Evolutionary conservation across 345 rosid genomes (phyloP).

Genomic region (Salix viminalis): DNA sequence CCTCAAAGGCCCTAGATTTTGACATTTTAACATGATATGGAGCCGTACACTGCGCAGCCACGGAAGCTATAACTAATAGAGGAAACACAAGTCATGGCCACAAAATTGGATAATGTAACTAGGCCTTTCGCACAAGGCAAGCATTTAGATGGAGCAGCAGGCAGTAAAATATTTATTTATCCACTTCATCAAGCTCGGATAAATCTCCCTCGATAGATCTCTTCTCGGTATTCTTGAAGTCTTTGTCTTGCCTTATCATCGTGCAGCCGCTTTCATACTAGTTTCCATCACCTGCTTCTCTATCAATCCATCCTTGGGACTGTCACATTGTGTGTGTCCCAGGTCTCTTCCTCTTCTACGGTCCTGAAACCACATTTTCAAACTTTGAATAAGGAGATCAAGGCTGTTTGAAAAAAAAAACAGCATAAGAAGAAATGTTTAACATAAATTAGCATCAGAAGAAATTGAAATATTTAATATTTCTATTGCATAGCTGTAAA

Average conservation of each 20-base stretch:
- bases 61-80: not conserved
- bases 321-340: slow-evolving; percentile 10
- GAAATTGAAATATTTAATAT: not conserved
- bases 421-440: no score
- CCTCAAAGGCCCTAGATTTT: not conserved
- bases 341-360: slow-evolving; percentile 35
- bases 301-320: slow-evolving; percentile 9
- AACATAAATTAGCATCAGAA: not conserved
- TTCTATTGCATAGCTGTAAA: not conserved
- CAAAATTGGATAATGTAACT: not conserved
- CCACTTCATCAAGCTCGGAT: slow-evolving; percentile 2
- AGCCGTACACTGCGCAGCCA: not conserved
- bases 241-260: slow-evolving; percentile 16
- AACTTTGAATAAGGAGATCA: not conserved
- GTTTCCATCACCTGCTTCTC: slow-evolving; percentile 18
- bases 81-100: not conserved
- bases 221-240: slow-evolving; percentile 21
- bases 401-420: not conserved
- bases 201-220: slow-evolving; percentile 2
- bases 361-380: slow-evolving; percentile 33
- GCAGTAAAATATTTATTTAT: slow-evolving; percentile 5
- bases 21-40: not conserved
- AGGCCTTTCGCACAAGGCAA: not conserved
- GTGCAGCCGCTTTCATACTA: slow-evolving; percentile 3
- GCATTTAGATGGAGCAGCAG: slow-evolving; percentile 9